Percentiles rank a stretch among this genome's conserved stretches.
Conservation (phyloP, 2,329 filamentous ascomycete species). For the Penicillium sp. region DNA sequence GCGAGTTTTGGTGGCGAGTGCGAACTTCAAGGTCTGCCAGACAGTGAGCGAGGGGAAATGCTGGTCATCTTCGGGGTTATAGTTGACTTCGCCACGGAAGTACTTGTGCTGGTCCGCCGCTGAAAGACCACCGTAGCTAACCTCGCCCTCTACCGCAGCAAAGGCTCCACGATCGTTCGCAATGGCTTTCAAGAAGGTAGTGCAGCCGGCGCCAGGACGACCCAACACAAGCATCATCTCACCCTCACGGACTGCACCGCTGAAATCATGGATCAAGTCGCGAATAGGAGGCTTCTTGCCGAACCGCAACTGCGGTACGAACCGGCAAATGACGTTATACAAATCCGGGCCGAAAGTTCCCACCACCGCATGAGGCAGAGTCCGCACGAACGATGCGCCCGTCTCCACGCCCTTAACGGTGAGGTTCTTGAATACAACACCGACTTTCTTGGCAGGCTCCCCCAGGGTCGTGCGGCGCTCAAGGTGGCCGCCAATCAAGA, state of each 20-base stretch:
- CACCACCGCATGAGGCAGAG: slow-evolving; percentile 70
- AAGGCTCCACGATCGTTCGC: slow-evolving; percentile 69
- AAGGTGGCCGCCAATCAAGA: slow-evolving; percentile 73
- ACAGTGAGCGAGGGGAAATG: slow-evolving; percentile 75
- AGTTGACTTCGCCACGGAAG: slow-evolving; percentile 75
- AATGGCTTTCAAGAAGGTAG: slow-evolving; percentile 74
- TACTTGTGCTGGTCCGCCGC: slow-evolving; percentile 67
- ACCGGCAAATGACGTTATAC: slow-evolving; percentile 62
- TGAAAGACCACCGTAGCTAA: slow-evolving; percentile 71
- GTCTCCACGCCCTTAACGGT: slow-evolving; percentile 72
- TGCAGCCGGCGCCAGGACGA: slow-evolving; percentile 72
- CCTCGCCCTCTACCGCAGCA: slow-evolving; percentile 66
- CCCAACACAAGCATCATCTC: slow-evolving; percentile 68
- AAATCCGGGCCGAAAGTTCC: slow-evolving; percentile 81
- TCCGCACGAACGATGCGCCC: slow-evolving; percentile 68
- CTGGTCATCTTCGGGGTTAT: slow-evolving; percentile 75
- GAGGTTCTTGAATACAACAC: slow-evolving; percentile 74
- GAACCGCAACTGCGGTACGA: slow-evolving; percentile 54
- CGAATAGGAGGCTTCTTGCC: slow-evolving; percentile 53
- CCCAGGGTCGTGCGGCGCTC: slow-evolving; percentile 68
- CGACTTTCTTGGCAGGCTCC: slow-evolving; percentile 72
- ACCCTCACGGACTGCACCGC: slow-evolving; percentile 65
- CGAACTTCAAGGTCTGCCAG: slow-evolving; percentile 75
- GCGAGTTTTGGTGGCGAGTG: slow-evolving; percentile 72
- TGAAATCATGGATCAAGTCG: slow-evolving; percentile 66